Base-by-base conservation (phyloP, 2,329 filamentous ascomycete species). In the Elsinoe fawcettii region DNA sequence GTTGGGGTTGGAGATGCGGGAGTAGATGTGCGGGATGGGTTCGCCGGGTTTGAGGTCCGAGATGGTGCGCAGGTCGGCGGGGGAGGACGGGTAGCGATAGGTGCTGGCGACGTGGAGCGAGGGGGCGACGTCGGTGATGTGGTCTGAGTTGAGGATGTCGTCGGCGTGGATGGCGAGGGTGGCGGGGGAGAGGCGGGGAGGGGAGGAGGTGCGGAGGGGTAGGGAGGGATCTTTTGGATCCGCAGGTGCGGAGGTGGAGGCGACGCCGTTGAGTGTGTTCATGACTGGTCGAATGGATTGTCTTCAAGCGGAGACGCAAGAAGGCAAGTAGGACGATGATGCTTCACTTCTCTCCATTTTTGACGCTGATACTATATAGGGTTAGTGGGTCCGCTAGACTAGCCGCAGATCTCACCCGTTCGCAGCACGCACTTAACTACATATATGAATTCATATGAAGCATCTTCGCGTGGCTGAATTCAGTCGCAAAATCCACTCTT, bases 41-140 rank as follows among this genome's bases (percentile, higher is more conserved):
- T 78, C 75, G 55, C 78, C 75, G 39, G 73, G 61, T 7, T 56
- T 60, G 62, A 57, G 78, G 7, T 63, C 32, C 30, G 25, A 6
- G 46, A 41, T 73, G 67, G 12, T 71, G 69, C 2, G 79, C 76
- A 96, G 80, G 25, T 82, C 70, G 5, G 84, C 79, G 1, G 90
- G 88, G 68, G 96, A 80, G 55, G 77, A 73, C 25, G 79, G 76
- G 71, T 96, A 97, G 64, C 89, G 84, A 73, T 90, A 97, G 14
- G 90, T 97, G 11, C 92, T 96, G 60, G 90, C 90, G 62, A 95
- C 83, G 70, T 97, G 92, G 67, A 97, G 78, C 3, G 92, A 84
- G 59, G 93, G 92, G 11, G 92, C 90, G 57, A 97, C 86, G 68
- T 93, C 90, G 53, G 83, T 69, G 30, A 37, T 39, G 30, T n/a